Percentiles rank a stretch among this genome's conserved stretches.
Conservation (phyloP, 2,329 filamentous ascomycete genomes). For the Macrophomina tecta region DNA sequence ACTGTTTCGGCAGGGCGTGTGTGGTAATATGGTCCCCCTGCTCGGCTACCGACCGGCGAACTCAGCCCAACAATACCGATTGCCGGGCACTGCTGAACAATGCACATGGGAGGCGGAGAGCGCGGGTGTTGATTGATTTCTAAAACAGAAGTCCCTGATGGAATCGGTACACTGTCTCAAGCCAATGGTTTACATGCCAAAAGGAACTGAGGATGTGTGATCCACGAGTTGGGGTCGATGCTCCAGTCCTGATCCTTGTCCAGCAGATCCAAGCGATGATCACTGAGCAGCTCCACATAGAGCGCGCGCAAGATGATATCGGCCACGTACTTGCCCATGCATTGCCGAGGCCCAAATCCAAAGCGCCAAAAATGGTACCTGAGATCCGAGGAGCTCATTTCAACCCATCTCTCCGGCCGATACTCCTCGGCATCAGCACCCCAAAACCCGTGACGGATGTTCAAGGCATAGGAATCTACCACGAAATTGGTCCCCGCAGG, state of each 20-base stretch:
- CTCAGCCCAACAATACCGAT: too few relatives aligned
- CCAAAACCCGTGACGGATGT: slow-evolving; percentile 49
- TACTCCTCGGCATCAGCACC: slow-evolving; percentile 43
- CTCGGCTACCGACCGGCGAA: too few relatives aligned
- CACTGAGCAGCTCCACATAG: neutral
- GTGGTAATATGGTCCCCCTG: too few relatives aligned
- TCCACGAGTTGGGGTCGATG: neutral
- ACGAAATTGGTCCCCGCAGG: slow-evolving; percentile 50
- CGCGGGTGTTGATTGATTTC: too few relatives aligned
- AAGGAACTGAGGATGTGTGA: neutral
- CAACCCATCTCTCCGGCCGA: slow-evolving; percentile 37
- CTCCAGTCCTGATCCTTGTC: neutral
- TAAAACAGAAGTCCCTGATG: too few relatives aligned
- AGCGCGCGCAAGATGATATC: slow-evolving; percentile 43
- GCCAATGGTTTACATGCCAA: neutral
- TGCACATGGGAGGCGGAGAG: too few relatives aligned
- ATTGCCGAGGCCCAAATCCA: slow-evolving; percentile 53
- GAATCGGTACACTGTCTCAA: neutral
- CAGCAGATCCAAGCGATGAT: neutral
- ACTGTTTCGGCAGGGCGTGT: too few relatives aligned
- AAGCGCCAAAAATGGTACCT: slow-evolving; percentile 54
- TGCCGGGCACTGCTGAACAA: too few relatives aligned
- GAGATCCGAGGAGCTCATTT: slow-evolving; percentile 29
- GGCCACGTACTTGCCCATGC: slow-evolving; percentile 51
- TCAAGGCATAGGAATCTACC: slow-evolving; percentile 53